phyloP scores from a whole-genome alignment of 768 basidiomycete species.

The Crucibulum laeve region DNA sequence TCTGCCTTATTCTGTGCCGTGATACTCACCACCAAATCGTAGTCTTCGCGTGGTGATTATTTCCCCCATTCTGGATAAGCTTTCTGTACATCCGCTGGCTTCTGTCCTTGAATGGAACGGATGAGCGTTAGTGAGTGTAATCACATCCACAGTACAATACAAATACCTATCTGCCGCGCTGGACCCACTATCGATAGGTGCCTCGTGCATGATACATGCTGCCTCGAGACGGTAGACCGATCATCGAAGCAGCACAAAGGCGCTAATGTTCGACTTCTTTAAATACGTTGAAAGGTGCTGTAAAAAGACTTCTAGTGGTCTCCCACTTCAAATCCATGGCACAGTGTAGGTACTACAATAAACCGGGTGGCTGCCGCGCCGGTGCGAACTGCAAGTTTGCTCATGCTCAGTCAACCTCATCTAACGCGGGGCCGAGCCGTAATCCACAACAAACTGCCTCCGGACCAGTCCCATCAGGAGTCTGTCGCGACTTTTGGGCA shows the following conservation, averaged over 20 bases:
- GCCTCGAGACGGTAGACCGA: background rate
- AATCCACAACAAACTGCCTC: conserved; percentile 2
- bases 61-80: no score
- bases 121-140: background rate
- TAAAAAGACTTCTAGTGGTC: no score
- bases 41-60: no score
- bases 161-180: background rate
- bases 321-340: no score
- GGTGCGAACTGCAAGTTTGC: conserved; percentile 36
- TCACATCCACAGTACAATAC: background rate
- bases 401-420: conserved; percentile 10
- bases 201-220: background rate
- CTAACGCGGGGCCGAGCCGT: conserved; percentile 6
- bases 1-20: no score
- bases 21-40: no score
- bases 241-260: background rate
- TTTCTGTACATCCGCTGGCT: no score
- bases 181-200: background rate
- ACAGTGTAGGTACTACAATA: conserved; percentile 39
- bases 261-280: no score
- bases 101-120: no score
- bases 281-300: no score
- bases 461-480: conserved; percentile 23
- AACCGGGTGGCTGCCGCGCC: conserved; percentile 40
- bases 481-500: conserved; percentile 45